These are phyloP conservation scores for Trypanosoma grayi DNA, from an alignment of 208 protist species.

Conservation along the genomic window DNA sequence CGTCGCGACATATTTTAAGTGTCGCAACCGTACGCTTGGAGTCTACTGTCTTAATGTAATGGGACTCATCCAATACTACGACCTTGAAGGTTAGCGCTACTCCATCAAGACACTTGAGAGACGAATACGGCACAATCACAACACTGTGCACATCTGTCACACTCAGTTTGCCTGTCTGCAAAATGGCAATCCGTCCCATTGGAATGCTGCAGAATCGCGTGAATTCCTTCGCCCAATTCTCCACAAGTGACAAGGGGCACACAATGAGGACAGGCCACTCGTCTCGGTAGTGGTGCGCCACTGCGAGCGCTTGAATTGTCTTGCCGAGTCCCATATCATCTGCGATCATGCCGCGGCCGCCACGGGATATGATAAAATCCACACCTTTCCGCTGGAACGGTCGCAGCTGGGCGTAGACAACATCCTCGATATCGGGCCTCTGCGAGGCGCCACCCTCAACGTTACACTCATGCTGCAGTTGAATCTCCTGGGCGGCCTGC, in stretches of 20 bases:
- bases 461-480: constrained; percentile 40
- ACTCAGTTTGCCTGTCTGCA: constrained; percentile 52
- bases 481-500: constrained; percentile 36
- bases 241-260: constrained; percentile 89
- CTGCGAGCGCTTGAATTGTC: constrained; percentile 94
- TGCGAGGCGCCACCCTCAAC: constrained; percentile 23
- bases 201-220: constrained; percentile 80
- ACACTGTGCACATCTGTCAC: constrained; percentile 51
- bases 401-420: constrained; percentile 68
- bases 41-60: constrained; percentile 92
- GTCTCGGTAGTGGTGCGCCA: constrained; percentile 85
- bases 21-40: constrained; percentile 79
- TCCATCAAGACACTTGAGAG: constrained; percentile 62
- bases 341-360: constrained; percentile 90
- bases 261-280: constrained; percentile 96
- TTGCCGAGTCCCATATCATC: constrained; percentile 98
- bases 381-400: constrained; percentile 82
- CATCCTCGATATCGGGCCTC: constrained; percentile 48
- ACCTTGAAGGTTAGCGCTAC: constrained; percentile 59
- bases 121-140: constrained; percentile 83
- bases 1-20: constrained; percentile 71
- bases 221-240: constrained; percentile 93
- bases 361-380: constrained; percentile 68
- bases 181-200: constrained; percentile 64
- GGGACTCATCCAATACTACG: constrained; percentile 95